Evolutionary conservation across 2,329 filamentous ascomycete genomes (phyloP).

Genomic region (Fusarium nelsonii): DNA sequence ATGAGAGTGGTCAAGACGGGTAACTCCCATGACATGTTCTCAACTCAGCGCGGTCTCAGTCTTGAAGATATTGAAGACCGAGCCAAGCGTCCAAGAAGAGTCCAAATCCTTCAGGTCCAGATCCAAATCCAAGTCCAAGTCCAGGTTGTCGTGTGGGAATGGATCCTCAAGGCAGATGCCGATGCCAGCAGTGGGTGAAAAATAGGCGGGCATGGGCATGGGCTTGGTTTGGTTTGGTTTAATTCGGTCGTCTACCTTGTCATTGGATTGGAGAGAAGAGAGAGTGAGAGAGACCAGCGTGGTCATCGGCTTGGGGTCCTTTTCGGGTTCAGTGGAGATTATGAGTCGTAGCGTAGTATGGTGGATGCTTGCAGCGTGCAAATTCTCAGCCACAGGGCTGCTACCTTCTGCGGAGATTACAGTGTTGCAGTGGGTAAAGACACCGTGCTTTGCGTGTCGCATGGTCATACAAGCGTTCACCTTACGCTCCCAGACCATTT

Average conservation of each 20-base stretch:
- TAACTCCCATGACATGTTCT: constrained; percentile 61
- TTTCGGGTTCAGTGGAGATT: constrained; percentile 23
- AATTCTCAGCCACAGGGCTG: constrained; percentile 27
- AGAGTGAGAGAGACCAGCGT: constrained; percentile 23
- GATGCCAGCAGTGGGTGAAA: constrained; percentile 46
- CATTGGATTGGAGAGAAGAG: background rate
- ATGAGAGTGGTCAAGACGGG: constrained; percentile 57
- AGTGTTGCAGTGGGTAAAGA: background rate
- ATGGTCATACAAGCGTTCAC: constrained; percentile 6
- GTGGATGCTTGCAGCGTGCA: constrained; percentile 23
- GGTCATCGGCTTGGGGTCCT: constrained; percentile 11
- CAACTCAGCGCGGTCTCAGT: constrained; percentile 52
- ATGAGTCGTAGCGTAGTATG: constrained; percentile 11
- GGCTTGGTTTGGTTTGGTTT: constrained; percentile 33
- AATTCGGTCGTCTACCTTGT: background rate
- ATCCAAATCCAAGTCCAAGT: constrained; percentile 23
- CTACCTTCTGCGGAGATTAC: constrained; percentile 1
- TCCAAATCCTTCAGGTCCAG: constrained; percentile 21
- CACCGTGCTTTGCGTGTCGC: constrained; percentile 15
- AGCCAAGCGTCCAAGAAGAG: constrained; percentile 37
- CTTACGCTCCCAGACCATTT: constrained; percentile 3
- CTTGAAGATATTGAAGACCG: constrained; percentile 44
- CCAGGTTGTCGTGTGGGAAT: constrained; percentile 41
- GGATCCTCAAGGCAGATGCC: constrained; percentile 43
- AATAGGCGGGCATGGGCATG: constrained; percentile 45